Conservation (phyloP, 73 alveolate genomes). For the Loxodes magnus region DNA sequence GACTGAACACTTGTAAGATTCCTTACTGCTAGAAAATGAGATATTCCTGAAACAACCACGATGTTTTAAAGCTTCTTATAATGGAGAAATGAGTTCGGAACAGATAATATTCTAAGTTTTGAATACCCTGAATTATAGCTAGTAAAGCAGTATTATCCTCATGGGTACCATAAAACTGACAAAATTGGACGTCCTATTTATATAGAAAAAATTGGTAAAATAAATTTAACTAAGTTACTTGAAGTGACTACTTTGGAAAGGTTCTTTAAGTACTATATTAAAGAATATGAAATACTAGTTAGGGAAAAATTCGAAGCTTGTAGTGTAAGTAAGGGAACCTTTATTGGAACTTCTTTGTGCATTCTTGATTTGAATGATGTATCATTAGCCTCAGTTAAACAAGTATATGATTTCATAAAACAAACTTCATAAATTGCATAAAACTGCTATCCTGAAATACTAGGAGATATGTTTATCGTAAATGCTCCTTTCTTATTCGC, state of each 20-base stretch:
- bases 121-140: constrained; percentile 20
- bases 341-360: constrained; percentile 31
- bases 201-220: constrained; percentile 38
- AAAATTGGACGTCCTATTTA: constrained; percentile 59
- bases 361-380: constrained; percentile 50
- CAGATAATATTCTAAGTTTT: constrained; percentile 33
- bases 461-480: constrained; percentile 54
- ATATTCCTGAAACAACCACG: no score
- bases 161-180: constrained; percentile 55
- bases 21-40: no score
- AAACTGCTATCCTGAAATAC: constrained; percentile 72
- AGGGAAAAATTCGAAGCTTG: constrained; percentile 57
- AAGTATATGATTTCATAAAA: constrained; percentile 38
- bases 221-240: constrained; percentile 35
- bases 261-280: constrained; percentile 44
- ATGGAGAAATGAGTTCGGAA: constrained; percentile 68
- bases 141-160: constrained; percentile 46
- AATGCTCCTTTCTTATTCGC: constrained; percentile 59
- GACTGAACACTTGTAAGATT: no score
- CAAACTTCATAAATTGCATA: constrained; percentile 49
- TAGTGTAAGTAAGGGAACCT: constrained; percentile 33
- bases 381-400: constrained; percentile 39
- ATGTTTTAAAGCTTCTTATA: no score
- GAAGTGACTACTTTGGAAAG: constrained; percentile 41
- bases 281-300: constrained; percentile 49